Conservation (phyloP, 805 yeast species). For the Yarrowia hollandica region DNA sequence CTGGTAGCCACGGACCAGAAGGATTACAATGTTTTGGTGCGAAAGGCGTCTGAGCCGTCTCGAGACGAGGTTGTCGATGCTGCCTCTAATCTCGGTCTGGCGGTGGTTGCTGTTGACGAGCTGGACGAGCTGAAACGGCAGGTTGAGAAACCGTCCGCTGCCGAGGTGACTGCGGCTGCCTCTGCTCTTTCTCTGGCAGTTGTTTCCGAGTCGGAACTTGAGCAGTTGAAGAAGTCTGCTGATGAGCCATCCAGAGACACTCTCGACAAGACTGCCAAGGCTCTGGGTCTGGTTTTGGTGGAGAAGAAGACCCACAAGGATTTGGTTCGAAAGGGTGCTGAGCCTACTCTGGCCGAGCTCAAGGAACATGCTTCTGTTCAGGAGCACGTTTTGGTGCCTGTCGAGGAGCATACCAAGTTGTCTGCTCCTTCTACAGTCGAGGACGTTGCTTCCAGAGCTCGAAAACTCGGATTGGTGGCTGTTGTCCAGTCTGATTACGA, state of each 20-base stretch:
- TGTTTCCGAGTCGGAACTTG: constrained; percentile 41
- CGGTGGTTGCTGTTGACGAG: constrained; percentile 32
- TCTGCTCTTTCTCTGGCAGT: constrained; percentile 39
- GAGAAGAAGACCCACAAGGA: constrained; percentile 33
- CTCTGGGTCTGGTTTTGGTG: constrained; percentile 34
- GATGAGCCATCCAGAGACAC: constrained; percentile 28
- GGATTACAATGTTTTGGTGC: constrained; percentile 33
- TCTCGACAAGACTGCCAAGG: constrained; percentile 37
- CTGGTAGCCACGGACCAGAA: constrained; percentile 26
- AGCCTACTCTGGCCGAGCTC: constrained; percentile 39
- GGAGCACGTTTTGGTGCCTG: constrained; percentile 43
- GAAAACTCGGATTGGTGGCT: constrained; percentile 32
- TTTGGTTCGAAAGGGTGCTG: neutral
- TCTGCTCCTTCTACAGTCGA: constrained; percentile 33
- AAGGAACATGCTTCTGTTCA: constrained; percentile 40
- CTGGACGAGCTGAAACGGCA: constrained; percentile 31
- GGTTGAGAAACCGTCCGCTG: constrained; percentile 35
- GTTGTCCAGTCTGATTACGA: constrained; percentile 34
- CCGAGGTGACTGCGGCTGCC: constrained; percentile 39
- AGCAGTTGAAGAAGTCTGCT: constrained; percentile 28
- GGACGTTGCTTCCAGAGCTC: constrained; percentile 30
- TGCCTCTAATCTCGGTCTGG: constrained; percentile 33
- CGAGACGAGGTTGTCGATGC: constrained; percentile 28
- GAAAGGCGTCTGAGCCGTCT: constrained; percentile 30
- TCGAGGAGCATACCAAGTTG: constrained; percentile 41